phyloP scores from a whole-genome alignment of 116 monocot species.

The Zostera marina region DNA sequence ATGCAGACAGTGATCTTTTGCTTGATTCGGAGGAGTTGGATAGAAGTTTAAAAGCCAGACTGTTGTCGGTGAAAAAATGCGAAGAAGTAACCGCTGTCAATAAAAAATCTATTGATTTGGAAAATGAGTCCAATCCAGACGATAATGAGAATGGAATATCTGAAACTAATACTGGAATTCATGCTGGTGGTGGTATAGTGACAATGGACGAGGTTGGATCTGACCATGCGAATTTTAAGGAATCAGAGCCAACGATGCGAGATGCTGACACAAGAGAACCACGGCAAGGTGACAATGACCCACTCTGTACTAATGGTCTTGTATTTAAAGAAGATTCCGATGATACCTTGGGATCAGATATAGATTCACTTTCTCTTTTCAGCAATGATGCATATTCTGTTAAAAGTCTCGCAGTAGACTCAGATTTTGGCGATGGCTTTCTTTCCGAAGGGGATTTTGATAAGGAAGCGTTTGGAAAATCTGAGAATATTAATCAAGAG shows the following conservation, averaged over 20 bases:
- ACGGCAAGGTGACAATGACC: not conserved
- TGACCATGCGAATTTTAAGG: not conserved
- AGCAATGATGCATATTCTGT: conserved; percentile 71
- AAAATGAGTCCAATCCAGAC: conserved; percentile 1
- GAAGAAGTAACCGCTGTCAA: not conserved
- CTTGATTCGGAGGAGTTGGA: conserved; percentile 2
- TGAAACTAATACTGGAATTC: no score
- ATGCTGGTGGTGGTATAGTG: not conserved
- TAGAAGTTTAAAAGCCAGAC: not conserved
- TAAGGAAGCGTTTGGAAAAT: not conserved
- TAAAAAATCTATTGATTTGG: not conserved
- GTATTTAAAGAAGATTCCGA: not conserved
- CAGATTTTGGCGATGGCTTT: conserved; percentile 32
- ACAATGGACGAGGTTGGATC: not conserved
- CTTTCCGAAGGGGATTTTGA: conserved; percentile 37
- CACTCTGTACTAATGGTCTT: not conserved
- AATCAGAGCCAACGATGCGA: not conserved
- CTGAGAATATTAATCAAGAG: not conserved
- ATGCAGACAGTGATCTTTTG: not conserved
- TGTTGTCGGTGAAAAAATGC: conserved; percentile 2
- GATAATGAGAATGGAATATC: no score
- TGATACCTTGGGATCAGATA: not conserved
- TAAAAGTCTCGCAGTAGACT: conserved; percentile 32
- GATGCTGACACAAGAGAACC: not conserved
- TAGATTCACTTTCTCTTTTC: not conserved